A percentile compares a stretch with the other conserved stretches of the same genome.
phyloP scores from a whole-genome alignment of 345 rosid species.

The Microcos paniculata region DNA sequence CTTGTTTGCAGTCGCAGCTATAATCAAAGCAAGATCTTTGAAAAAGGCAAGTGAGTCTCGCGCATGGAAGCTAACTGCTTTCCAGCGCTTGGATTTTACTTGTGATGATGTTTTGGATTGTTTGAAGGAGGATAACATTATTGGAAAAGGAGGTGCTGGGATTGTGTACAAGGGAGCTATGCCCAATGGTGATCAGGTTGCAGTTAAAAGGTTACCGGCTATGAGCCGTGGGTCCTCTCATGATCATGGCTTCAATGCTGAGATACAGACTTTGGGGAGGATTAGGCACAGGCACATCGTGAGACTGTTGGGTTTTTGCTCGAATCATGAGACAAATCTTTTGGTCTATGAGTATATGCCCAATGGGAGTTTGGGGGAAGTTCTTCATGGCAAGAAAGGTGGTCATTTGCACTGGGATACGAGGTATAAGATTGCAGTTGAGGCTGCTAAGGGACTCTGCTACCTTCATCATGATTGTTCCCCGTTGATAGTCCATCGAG shows the following conservation, averaged over 20 bases:
- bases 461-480: constrained; percentile 92
- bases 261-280: constrained; percentile 89
- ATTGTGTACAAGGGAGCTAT: constrained; percentile 78
- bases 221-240: constrained; percentile 92
- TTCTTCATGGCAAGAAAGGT: constrained; percentile 88
- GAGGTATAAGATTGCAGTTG: constrained; percentile 78
- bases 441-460: constrained; percentile 87
- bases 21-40: constrained; percentile 75
- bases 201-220: constrained; percentile 75
- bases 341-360: constrained; percentile 90
- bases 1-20: constrained; percentile 78
- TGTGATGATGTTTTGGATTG: constrained; percentile 79
- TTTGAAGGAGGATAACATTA: constrained; percentile 86
- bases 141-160: constrained; percentile 96
- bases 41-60: constrained; percentile 82
- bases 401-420: constrained; percentile 91
- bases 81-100: constrained; percentile 86
- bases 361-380: constrained; percentile 88
- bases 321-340: constrained; percentile 89
- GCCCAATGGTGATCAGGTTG: constrained; percentile 80
- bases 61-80: constrained; percentile 92
- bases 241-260: constrained; percentile 94
- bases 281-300: constrained; percentile 87
- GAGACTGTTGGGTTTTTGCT: constrained; percentile 78
- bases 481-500: constrained; percentile 81